A percentile compares a stretch with the other conserved stretches of the same genome.
Conservation (phyloP, 352 stramenopile species). For the Globisporangium nagaii region DNA sequence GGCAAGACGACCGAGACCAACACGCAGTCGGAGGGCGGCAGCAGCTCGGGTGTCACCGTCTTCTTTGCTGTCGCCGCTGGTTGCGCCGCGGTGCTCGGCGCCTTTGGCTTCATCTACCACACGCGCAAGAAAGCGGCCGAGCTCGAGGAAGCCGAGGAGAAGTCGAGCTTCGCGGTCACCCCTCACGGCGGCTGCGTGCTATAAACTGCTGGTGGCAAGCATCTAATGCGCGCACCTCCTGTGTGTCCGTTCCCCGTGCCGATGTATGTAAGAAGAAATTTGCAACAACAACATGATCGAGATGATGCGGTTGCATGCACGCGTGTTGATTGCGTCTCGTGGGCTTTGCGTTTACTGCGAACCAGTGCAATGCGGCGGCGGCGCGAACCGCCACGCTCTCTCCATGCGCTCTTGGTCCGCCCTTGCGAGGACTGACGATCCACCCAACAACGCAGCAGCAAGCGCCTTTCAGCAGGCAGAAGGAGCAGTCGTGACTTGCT, state of each 20-base stretch:
- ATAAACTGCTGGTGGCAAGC: slow-evolving; percentile 15
- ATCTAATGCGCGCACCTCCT: background rate
- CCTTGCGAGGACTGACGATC: too few species aligned
- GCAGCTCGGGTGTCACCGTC: background rate
- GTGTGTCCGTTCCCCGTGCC: background rate
- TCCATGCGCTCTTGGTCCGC: background rate
- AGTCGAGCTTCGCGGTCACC: slow-evolving; percentile 40
- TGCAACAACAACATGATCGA: background rate
- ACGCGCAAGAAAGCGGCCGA: slow-evolving; percentile 56
- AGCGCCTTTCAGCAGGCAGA: background rate
- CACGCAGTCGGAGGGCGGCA: slow-evolving; percentile 20
- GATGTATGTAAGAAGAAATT: background rate
- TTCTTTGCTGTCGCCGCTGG: slow-evolving; percentile 7
- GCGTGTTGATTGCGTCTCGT: background rate
- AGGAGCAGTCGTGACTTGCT: too few species aligned
- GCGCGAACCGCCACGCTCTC: too few species aligned
- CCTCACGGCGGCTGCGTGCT: slow-evolving; percentile 47
- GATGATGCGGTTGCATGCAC: background rate
- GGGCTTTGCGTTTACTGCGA: background rate
- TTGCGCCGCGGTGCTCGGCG: slow-evolving; percentile 37
- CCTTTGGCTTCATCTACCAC: slow-evolving; percentile 78
- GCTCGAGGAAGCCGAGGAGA: slow-evolving; percentile 45
- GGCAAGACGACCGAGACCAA: slow-evolving; percentile 31
- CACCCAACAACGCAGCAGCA: too few species aligned
- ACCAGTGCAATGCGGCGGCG: too few species aligned